Percentiles rank a stretch among this genome's conserved stretches.
Evolutionary conservation across 1,284 basidiomycete genomes (phyloP).

Genomic region (Ceratobasidium sp.): DNA sequence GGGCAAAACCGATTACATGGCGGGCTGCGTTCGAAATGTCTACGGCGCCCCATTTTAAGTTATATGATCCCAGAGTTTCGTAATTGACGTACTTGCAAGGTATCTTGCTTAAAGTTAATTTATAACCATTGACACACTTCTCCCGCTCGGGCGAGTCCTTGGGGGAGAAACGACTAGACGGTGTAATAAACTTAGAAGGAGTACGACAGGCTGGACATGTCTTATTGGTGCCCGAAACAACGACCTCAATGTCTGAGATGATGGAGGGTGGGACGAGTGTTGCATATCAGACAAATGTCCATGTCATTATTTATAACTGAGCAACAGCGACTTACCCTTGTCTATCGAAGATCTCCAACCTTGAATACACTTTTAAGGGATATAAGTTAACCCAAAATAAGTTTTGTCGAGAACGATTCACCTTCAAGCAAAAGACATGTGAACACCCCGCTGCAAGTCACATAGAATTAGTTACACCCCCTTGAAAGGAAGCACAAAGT

Average conservation of each 20-base stretch:
- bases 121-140: slow-evolving; percentile 48
- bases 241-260: slow-evolving; percentile 38
- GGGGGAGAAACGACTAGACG: slow-evolving; percentile 48
- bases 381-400: not conserved
- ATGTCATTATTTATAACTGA: not conserved
- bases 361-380: slow-evolving; percentile 45
- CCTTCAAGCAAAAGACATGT: slow-evolving; percentile 50
- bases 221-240: slow-evolving; percentile 49
- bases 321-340: slow-evolving; percentile 14
- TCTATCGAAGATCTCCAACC: slow-evolving; percentile 47
- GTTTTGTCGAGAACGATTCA: slow-evolving; percentile 1
- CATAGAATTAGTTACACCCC: not conserved
- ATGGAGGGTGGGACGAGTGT: not conserved
- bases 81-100: slow-evolving; percentile 47
- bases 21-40: slow-evolving; percentile 46
- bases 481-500: not conserved
- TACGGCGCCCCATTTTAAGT: slow-evolving; percentile 8
- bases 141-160: slow-evolving; percentile 47
- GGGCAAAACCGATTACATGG: slow-evolving; percentile 48
- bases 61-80: too few species aligned
- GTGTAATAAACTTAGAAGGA: slow-evolving; percentile 49
- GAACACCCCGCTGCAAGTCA: slow-evolving; percentile 47
- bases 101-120: slow-evolving; percentile 46
- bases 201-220: slow-evolving; percentile 50
- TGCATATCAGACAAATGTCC: not conserved